Percentiles rank a stretch among this genome's conserved stretches.
Evolutionary conservation across 371 early-diverging fungal genomes (phyloP).

Genomic region (Mortierella sp.): DNA sequence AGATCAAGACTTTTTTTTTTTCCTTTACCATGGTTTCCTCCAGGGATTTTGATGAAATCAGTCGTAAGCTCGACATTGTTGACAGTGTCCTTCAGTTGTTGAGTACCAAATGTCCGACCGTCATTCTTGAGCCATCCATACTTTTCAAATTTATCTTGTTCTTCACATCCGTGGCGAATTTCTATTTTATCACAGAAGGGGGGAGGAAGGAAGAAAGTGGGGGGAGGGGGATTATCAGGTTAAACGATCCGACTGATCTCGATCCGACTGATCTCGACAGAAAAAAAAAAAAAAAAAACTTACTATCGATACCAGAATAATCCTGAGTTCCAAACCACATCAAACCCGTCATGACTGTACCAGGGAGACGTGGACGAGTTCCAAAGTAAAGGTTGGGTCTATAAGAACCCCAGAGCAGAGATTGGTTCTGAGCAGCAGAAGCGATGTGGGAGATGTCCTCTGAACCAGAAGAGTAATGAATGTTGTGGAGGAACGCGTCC

Average conservation of each 20-base stretch:
- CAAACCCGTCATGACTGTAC: slow-evolving; percentile 88
- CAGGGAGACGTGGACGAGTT: slow-evolving; percentile 82
- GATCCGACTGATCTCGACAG: too few relatives aligned
- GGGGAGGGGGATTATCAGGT: too few relatives aligned
- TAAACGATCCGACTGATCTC: too few relatives aligned
- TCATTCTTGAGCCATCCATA: slow-evolving; percentile 94
- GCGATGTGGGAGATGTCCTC: slow-evolving; percentile 6
- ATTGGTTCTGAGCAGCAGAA: slow-evolving; percentile 41
- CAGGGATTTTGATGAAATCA: slow-evolving; percentile 83
- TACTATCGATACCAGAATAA: slow-evolving; percentile 69
- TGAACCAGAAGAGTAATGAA: slow-evolving; percentile 1
- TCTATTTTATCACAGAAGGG: slow-evolving; percentile 55
- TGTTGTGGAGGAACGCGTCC: slow-evolving; percentile 34
- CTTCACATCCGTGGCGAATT: slow-evolving; percentile 91
- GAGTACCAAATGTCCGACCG: slow-evolving; percentile 84
- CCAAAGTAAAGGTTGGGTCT: slow-evolving; percentile 97
- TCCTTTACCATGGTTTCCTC: slow-evolving; percentile 69
- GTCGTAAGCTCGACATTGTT: slow-evolving; percentile 82
- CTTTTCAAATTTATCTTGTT: slow-evolving; percentile 78
- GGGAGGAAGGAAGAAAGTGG: too few relatives aligned
- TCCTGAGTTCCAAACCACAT: slow-evolving; percentile 90
- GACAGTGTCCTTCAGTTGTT: slow-evolving; percentile 78
- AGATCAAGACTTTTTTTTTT: background rate
- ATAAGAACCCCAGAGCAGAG: slow-evolving; percentile 91
- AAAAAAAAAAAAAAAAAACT: slow-evolving; percentile 12